phyloP scores from a whole-genome alignment of 2,329 filamentous ascomycete species.

The Pseudogymnoascus sp. region DNA sequence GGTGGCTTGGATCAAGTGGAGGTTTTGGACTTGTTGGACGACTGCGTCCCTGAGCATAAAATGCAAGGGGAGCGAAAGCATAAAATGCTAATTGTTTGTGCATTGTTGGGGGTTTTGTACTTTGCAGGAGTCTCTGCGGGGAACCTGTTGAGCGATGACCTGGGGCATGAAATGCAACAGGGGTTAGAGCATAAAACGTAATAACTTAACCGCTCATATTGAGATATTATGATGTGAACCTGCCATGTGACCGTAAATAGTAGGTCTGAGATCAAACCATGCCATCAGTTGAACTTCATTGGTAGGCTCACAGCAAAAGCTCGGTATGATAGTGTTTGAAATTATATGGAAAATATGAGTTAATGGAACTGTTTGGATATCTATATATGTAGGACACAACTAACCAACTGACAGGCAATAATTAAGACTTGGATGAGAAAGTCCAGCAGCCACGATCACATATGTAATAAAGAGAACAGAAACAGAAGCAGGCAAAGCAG shows the following conservation, averaged over 20 bases:
- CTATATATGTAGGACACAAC: neutral
- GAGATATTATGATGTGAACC: neutral
- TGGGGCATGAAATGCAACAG: slow-evolving; percentile 1
- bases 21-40: neutral
- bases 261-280: neutral
- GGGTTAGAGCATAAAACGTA: neutral
- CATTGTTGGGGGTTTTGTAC: neutral
- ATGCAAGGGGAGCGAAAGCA: neutral
- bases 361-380: neutral
- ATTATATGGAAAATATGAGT: neutral
- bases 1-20: neutral
- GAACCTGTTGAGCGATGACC: slow-evolving; percentile 1
- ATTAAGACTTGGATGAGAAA: neutral
- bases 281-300: neutral
- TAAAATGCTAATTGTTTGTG: neutral
- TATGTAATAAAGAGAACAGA: neutral
- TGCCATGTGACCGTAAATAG: neutral
- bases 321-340: neutral
- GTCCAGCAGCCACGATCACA: neutral
- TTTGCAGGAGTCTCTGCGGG: neutral
- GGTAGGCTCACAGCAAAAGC: neutral
- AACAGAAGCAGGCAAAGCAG: neutral
- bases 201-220: neutral
- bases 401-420: neutral
- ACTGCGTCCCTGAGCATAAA: slow-evolving; percentile 4